These are phyloP conservation scores for Fusarium nelsonii DNA, from an alignment of 2,329 filamentous ascomycete species.

Conservation along the genomic window DNA sequence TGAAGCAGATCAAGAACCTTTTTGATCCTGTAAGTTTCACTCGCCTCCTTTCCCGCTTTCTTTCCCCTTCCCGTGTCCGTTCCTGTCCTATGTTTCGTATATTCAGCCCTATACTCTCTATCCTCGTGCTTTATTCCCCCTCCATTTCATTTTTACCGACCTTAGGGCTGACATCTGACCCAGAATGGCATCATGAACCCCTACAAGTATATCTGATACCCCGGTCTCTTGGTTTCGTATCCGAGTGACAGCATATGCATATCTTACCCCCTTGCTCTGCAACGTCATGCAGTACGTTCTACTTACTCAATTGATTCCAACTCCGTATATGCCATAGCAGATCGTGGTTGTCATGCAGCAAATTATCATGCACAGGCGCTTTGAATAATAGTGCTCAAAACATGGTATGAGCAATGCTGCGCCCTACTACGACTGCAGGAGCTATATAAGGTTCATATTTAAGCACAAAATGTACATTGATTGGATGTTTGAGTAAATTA, in stretches of 20 bases:
- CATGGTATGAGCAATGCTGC: conserved; percentile 1
- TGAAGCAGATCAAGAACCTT: conserved; percentile 94
- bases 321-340: conserved; percentile 1
- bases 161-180: conserved; percentile 45
- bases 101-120: conserved; percentile 17
- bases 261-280: conserved; percentile 22
- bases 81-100: conserved; percentile 6
- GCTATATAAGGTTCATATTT: not conserved
- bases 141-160: conserved; percentile 12
- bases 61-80: not conserved
- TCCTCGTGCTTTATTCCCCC: conserved; percentile 1
- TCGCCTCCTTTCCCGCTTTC: not conserved
- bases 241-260: conserved; percentile 31
- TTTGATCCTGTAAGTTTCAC: conserved; percentile 86
- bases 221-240: conserved; percentile 17
- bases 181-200: conserved; percentile 99
- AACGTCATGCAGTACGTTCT: conserved; percentile 18
- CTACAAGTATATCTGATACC: conserved; percentile 86
- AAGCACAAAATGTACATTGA: conserved; percentile 1
- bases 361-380: not conserved
- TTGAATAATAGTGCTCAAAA: conserved; percentile 11
- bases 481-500: conserved; percentile 7
- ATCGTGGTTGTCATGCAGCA: conserved; percentile 8
- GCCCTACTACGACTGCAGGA: conserved; percentile 1
- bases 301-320: conserved; percentile 20